Evolutionary conservation across 1,284 basidiomycete species (phyloP).

Genomic region (Kalmanozyma brasiliensis): DNA sequence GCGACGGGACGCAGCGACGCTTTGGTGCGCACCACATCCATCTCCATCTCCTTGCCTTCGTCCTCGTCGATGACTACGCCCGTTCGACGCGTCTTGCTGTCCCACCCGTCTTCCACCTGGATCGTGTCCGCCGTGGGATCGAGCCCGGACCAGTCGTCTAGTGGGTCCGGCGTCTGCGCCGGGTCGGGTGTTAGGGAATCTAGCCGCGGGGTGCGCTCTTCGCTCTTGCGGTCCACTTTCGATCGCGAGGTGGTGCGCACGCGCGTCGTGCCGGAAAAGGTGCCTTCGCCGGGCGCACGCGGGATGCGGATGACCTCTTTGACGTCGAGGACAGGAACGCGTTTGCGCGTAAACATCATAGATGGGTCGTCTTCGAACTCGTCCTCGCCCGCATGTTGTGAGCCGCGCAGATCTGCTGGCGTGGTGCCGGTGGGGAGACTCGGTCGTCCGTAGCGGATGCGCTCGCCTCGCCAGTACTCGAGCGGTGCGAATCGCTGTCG

Average conservation of each 20-base stretch:
- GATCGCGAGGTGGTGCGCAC: conserved; percentile 1
- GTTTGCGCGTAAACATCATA: conserved; percentile 27
- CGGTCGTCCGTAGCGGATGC: conserved; percentile 76
- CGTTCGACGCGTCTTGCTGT: conserved; percentile 78
- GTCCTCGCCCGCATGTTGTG: conserved; percentile 41
- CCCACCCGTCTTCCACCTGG: conserved; percentile 79
- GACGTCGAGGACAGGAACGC: conserved; percentile 77
- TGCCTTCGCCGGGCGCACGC: conserved; percentile 72
- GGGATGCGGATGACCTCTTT: conserved; percentile 83
- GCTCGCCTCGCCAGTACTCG: conserved; percentile 93
- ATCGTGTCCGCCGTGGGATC: conserved; percentile 69
- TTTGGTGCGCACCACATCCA: conserved; percentile 62
- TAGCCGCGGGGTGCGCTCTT: conserved; percentile 67
- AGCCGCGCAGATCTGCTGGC: conserved; percentile 23
- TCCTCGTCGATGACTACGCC: conserved; percentile 79
- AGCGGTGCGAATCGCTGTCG: conserved; percentile 81
- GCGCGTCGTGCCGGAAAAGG: conserved; percentile 58
- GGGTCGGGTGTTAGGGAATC: conserved; percentile 55
- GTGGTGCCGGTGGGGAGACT: conserved; percentile 38
- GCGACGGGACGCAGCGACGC: conserved; percentile 51
- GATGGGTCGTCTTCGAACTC: conserved; percentile 55
- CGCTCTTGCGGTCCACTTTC: conserved; percentile 25
- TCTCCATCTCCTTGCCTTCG: conserved; percentile 74
- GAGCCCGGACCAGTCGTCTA: conserved; percentile 66
- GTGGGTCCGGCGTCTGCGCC: conserved; percentile 55